These are phyloP conservation scores for Allium fistulosum DNA, from an alignment of 106 monocot genomes.

Conservation along the genomic window DNA sequence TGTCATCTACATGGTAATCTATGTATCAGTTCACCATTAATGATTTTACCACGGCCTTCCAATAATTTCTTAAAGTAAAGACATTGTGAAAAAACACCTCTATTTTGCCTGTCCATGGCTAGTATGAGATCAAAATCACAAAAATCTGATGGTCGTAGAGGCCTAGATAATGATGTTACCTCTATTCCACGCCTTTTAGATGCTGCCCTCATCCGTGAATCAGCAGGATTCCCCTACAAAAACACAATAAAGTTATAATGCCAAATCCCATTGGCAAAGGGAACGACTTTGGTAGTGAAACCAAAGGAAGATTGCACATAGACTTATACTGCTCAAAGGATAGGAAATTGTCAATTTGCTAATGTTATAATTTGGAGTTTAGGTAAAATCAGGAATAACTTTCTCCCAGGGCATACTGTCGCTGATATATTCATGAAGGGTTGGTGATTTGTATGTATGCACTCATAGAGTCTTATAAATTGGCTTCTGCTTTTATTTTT, in stretches of 20 bases:
- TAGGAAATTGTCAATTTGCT: too few relatives aligned
- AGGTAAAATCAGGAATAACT: too few relatives aligned
- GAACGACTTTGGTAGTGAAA: too few relatives aligned
- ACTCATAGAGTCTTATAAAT: too few relatives aligned
- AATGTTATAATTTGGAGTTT: too few relatives aligned
- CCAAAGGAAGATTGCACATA: too few relatives aligned
- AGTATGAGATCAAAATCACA: conserved; percentile 87
- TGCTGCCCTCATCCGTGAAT: conserved; percentile 71
- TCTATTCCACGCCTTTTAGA: conserved; percentile 75
- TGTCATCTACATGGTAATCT: conserved; percentile 42
- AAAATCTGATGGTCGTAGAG: conserved; percentile 78
- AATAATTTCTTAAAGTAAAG: not conserved
- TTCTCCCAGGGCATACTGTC: too few relatives aligned
- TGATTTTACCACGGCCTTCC: not conserved
- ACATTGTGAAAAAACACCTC: conserved; percentile 28
- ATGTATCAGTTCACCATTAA: not conserved
- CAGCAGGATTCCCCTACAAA: conserved; percentile 69
- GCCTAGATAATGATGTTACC: conserved; percentile 88
- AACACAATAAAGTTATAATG: not conserved
- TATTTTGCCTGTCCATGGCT: conserved; percentile 95
- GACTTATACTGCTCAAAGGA: too few relatives aligned
- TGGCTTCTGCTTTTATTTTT: too few relatives aligned
- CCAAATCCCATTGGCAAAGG: too few relatives aligned
- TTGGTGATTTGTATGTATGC: too few relatives aligned
- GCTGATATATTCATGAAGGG: too few relatives aligned